phyloP scores from a whole-genome alignment of 2,329 filamentous ascomycete species.

The Myriosclerotinia duriaeana region DNA sequence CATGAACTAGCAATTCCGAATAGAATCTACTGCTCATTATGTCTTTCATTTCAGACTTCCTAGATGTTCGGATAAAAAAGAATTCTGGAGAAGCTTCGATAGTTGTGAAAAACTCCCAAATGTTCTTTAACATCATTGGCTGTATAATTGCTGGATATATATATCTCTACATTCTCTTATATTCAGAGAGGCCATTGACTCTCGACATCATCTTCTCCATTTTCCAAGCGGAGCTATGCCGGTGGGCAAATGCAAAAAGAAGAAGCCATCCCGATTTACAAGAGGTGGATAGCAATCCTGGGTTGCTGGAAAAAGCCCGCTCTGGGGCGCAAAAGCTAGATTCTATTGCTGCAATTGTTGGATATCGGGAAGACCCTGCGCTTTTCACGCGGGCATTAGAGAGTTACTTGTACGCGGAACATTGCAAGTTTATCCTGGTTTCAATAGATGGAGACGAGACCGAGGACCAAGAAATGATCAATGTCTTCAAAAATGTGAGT shows the following conservation, averaged over 20 bases:
- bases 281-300: background rate
- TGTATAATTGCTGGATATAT: background rate
- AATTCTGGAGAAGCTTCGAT: background rate
- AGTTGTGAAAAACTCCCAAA: background rate
- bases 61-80: background rate
- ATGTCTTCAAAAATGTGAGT: background rate
- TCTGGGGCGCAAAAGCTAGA: background rate
- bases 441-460: background rate
- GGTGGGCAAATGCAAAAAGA: background rate
- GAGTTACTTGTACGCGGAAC: background rate
- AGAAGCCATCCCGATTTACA: background rate
- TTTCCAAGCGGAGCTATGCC: background rate
- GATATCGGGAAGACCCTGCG: background rate
- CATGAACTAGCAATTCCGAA: background rate
- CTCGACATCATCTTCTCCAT: background rate
- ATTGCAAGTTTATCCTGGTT: background rate
- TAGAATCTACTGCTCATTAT: background rate
- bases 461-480: background rate
- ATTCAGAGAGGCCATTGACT: background rate
- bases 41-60: background rate
- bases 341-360: background rate
- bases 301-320: background rate
- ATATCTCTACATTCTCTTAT: background rate
- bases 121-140: background rate
- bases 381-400: background rate